phyloP scores from a whole-genome alignment of 352 stramenopile genomes.

The Pythium vanterpoolii region DNA sequence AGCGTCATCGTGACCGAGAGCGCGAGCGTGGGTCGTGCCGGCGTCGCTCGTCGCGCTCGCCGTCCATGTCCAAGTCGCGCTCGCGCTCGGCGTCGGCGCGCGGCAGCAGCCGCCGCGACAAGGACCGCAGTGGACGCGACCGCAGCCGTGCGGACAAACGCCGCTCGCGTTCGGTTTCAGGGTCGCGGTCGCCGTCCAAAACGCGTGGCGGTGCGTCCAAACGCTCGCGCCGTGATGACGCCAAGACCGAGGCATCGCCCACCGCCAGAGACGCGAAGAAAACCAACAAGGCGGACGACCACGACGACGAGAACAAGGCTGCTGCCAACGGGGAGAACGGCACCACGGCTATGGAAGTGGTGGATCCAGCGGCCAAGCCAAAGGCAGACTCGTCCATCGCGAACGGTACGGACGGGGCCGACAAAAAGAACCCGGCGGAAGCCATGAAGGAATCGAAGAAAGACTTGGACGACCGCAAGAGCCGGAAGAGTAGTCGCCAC shows the following conservation, averaged over 20 bases:
- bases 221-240: conserved; percentile 21
- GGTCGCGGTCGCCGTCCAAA: conserved; percentile 28
- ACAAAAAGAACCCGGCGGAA: conserved; percentile 11
- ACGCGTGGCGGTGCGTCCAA: conserved; percentile 26
- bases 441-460: conserved; percentile 18
- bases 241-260: conserved; percentile 3
- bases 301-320: background rate
- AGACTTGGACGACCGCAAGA: conserved; percentile 18
- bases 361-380: conserved; percentile 16
- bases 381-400: background rate
- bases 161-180: conserved; percentile 19
- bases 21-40: conserved; percentile 29
- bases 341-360: conserved; percentile 6
- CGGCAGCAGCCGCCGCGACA: conserved; percentile 12
- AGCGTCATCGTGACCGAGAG: conserved; percentile 31
- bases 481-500: conserved; percentile 45
- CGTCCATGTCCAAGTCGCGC: conserved; percentile 26
- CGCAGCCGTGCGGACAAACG: conserved; percentile 20
- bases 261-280: conserved; percentile 17
- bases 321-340: conserved; percentile 16
- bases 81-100: conserved; percentile 33
- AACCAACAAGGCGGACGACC: conserved; percentile 6
- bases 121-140: conserved; percentile 14
- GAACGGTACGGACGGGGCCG: background rate
- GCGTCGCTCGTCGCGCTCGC: conserved; percentile 33